Evolutionary conservation across 208 protist species (phyloP), one percentile per base, ranked within the genome.

Genomic region (Sergeia podlipaevii): DNA sequence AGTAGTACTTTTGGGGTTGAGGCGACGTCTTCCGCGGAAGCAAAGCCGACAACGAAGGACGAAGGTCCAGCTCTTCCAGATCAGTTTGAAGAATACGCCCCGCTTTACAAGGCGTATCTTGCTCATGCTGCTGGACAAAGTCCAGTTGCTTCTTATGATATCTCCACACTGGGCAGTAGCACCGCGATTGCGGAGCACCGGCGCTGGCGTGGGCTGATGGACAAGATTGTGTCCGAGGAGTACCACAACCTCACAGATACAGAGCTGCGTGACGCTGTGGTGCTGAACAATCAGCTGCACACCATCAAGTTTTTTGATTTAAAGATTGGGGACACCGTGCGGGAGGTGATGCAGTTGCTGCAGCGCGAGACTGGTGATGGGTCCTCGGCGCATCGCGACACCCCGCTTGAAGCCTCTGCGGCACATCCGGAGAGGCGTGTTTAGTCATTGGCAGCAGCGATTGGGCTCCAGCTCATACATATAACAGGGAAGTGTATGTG

Each of bases 281-380:
- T 77, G 30, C 68, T 94, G 4, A 83, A 91, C 39, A 49, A 77
- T 29, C 83, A 94, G 61, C 70, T 94, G 36, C 87, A 91, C 69
- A 89, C 82, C 8, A 65, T 89, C 18, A 94, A 94, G 55, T 91
- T 94, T 47, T 77, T 91, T 50, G 87, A 94, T 53, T 41, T 91
- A 37, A 91, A 91, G 65, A 65, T 94, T 29, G 87, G 87, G 18
- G 87, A 94, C 54, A 81, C 80, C 17, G 70, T 89, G 49, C 59
- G 77, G 17, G 86, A 93, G 52, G 85, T 93, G 26, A 41, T 93
- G 63, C 68, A 80, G 32, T 36, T 85, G 10, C 47, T 86, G 30
- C 65, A 85, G 62, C 78, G 76, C 5, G 71, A 80, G 24, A 70
- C 76, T 1, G 73, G 66, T 7, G 41, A 23, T 17, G 63, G 65